Percentiles rank a stretch among this genome's conserved stretches.
phyloP scores from a whole-genome alignment of 2,329 filamentous ascomycete species.

The Dothistroma septosporum region DNA sequence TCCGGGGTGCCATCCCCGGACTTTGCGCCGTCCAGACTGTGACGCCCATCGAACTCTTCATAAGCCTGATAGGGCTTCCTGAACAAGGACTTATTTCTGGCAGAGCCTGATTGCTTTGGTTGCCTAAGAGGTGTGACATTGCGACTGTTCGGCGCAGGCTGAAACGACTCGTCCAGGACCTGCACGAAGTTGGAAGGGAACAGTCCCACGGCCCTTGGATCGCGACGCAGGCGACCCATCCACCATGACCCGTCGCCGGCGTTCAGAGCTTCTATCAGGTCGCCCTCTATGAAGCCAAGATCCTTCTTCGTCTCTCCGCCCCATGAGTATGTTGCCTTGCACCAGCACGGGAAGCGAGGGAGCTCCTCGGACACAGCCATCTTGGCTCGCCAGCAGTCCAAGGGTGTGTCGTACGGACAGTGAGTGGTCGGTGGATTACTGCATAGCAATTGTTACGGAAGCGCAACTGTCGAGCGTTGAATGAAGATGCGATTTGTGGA shows the following conservation, averaged over 20 bases:
- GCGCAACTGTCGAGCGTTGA: constrained; percentile 4
- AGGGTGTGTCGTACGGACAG: background rate
- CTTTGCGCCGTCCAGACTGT: constrained; percentile 30
- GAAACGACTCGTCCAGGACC: constrained; percentile 78
- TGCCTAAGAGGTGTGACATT: constrained; percentile 48
- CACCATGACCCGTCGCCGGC: constrained; percentile 98
- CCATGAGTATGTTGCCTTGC: constrained; percentile 40
- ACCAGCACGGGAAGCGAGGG: constrained; percentile 39
- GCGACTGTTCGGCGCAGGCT: constrained; percentile 61
- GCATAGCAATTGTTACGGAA: constrained; percentile 2
- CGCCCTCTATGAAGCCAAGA: constrained; percentile 93
- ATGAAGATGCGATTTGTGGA: constrained; percentile 1
- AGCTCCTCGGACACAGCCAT: constrained; percentile 20
- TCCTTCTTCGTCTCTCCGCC: constrained; percentile 72
- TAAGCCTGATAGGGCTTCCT: constrained; percentile 65
- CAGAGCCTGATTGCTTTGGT: constrained; percentile 50
- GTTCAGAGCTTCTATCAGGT: constrained; percentile 96
- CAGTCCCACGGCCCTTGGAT: constrained; percentile 82
- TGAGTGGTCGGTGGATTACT: background rate
- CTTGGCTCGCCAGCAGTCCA: background rate
- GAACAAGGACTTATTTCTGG: constrained; percentile 54
- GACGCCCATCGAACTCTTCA: constrained; percentile 31
- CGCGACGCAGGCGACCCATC: constrained; percentile 86
- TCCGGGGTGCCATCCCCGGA: constrained; percentile 33
- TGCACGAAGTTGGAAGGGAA: constrained; percentile 98